Evolutionary conservation across 1,139 yeast genomes (phyloP), one percentile per base, ranked within the genome.

Genomic region (Blastobotrys buckinghamii): DNA sequence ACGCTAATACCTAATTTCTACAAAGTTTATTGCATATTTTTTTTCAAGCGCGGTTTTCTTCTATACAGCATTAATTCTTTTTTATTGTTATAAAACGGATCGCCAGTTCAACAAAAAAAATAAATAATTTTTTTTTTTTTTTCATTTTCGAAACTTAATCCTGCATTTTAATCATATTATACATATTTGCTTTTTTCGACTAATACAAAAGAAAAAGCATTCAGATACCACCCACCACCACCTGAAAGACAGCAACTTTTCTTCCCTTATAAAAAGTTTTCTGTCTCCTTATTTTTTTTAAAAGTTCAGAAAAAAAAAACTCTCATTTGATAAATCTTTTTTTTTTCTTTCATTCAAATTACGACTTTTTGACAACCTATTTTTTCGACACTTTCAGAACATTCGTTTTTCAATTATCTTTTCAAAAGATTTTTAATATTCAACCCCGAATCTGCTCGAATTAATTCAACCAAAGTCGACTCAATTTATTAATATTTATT

Each of bases 311-410:
- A 29, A 29, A 29, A 29, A 29, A 29, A 29, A 29, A 6, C 12
- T 12, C 32, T 13, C n/a, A 3, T 27, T 17, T n/a, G 12, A 33
- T 8, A 26, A 33, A 39, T 29, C 33, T 20, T 39, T 22, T 41
- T 41, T 36, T 30, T 36, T 36, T 46, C 37, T 27, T 41, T n/a
- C n/a, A n/a, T n/a, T n/a, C n/a, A n/a, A n/a, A n/a, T n/a, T 40
- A 13, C 22, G 37, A 22, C 16, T 34, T 34, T 26, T 33, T 32
- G 16, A 15, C 45, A 29, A 20, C 42, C 7, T 22, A 7, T 39
- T 44, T 26, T 39, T 35, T 35, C 38, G 38, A 29, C 17, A n/a
- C 36, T 40, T 29, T 41, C 24, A 24, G 17, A 24, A 27, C 39
- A 42, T 30, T 44, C 33, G 44, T 36, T 30, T 15, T 20, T 36